These are phyloP conservation scores for Metschnikowia hibisci DNA, from an alignment of 805 yeast genomes.

Conservation along the genomic window DNA sequence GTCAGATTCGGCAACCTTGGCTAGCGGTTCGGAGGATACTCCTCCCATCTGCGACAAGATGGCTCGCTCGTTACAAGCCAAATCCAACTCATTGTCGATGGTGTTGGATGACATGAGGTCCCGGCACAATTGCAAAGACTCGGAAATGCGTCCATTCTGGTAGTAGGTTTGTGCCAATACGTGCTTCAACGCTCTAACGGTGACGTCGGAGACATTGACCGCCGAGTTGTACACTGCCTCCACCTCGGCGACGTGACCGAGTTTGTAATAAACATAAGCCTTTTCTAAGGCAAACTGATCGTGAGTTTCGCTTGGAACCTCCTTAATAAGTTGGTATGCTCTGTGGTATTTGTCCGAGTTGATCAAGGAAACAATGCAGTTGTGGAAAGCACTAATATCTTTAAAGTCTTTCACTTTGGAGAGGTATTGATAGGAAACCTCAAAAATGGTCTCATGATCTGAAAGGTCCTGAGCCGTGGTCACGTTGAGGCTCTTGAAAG, in stretches of 20 bases:
- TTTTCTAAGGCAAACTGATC: slow-evolving; percentile 43
- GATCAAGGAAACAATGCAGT: slow-evolving; percentile 55
- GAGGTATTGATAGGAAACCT: slow-evolving; percentile 39
- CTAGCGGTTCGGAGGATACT: slow-evolving; percentile 2
- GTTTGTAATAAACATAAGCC: slow-evolving; percentile 58
- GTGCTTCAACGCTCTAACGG: slow-evolving; percentile 40
- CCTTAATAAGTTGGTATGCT: slow-evolving; percentile 43
- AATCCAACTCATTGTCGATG: slow-evolving; percentile 47
- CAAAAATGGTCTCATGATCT: slow-evolving; percentile 36
- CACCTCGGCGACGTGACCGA: slow-evolving; percentile 39
- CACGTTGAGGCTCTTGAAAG: slow-evolving; percentile 39
- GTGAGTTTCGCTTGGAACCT: slow-evolving; percentile 36
- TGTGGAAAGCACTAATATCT: slow-evolving; percentile 34
- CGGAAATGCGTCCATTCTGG: slow-evolving; percentile 39
- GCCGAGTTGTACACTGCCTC: slow-evolving; percentile 15
- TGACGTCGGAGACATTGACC: slow-evolving; percentile 12
- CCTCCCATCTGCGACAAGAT: slow-evolving; percentile 49
- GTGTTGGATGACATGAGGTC: slow-evolving; percentile 32
- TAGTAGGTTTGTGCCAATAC: slow-evolving; percentile 53
- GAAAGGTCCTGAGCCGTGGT: slow-evolving; percentile 20
- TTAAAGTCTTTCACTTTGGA: slow-evolving; percentile 34
- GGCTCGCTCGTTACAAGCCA: slow-evolving; percentile 64
- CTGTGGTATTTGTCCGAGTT: slow-evolving; percentile 52
- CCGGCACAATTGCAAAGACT: slow-evolving; percentile 46
- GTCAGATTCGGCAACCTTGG: slow-evolving; percentile 14